phyloP scores from a whole-genome alignment of 1,284 basidiomycete species.

The Ganoderma lingzhi region DNA sequence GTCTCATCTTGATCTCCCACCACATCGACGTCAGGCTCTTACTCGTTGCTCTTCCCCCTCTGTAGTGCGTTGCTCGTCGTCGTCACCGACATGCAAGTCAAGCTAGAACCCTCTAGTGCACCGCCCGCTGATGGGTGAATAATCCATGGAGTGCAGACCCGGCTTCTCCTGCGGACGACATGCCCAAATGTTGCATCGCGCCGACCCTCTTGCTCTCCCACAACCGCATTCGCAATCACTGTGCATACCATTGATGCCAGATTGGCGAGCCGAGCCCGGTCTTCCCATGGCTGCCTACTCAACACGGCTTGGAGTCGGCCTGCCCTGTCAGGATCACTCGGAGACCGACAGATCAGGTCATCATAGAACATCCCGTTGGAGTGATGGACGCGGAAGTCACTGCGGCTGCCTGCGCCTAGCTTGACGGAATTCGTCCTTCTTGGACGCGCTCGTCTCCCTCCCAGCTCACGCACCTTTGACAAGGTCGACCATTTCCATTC shows the following conservation, averaged over 20 bases:
- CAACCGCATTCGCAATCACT: conserved; percentile 7
- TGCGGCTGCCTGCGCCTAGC: background rate
- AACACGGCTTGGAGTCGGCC: conserved; percentile 11
- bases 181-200: conserved; percentile 12
- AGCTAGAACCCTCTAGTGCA: background rate
- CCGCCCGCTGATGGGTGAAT: conserved; percentile 7
- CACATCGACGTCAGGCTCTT: background rate
- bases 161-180: conserved; percentile 7
- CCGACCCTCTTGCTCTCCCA: background rate
- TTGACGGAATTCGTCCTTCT: background rate
- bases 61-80: background rate
- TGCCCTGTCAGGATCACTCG: conserved; percentile 1
- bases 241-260: conserved; percentile 6
- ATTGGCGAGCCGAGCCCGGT: conserved; percentile 3
- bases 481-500: conserved; percentile 25
- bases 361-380: conserved; percentile 17
- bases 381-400: conserved; percentile 18
- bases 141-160: background rate
- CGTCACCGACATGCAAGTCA: background rate
- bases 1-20: background rate
- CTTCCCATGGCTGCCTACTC: background rate
- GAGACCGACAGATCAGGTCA: conserved; percentile 21
- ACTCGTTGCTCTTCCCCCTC: background rate
- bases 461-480: conserved; percentile 30
- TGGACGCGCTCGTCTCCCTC: conserved; percentile 3